Base-by-base conservation (phyloP, 2,329 filamentous ascomycete species). In the Fusarium secorum region DNA sequence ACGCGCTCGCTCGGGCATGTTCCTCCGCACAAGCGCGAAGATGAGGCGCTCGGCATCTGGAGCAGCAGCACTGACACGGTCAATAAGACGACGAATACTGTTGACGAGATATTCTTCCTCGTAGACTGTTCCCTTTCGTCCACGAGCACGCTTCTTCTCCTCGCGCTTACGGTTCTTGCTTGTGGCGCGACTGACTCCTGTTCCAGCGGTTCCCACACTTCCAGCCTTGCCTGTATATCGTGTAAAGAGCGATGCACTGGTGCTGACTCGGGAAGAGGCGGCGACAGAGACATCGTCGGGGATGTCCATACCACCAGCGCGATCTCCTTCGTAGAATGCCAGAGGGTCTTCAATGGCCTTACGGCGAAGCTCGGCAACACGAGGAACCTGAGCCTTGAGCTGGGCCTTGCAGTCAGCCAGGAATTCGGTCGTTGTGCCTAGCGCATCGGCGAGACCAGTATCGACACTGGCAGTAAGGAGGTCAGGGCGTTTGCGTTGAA, bases 31-130 rank as follows among this genome's bases (percentile, higher is more conserved):
- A 63, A 98, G 83, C 0, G 92, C 94, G 71, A 92, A 90, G 1
- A 97, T 87, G 11, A 98, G 85, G 20, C 90, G 83, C 76, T 89
- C 87, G 1, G 93, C 88, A 79, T 99, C 96, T 2, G 88, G 86
- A 54, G 90, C 87, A 5, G 91, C 87, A 26, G 85, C 85, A 79
- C 95, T 94, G 26, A 97, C 89, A 38, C 95, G 87, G 79, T 97
- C 94, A 18, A 97, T 88, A 36, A 99, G 85, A 28, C 96, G 86
- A 17, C 91, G 88, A 38, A 98, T 90, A 73, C 91, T 95, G 79
- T 95, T 96, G 64, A 97, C 91, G 9, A 99, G 88, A 80, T 99
- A 99, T 81, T 98, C 96, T 78, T 98, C 95, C 80, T 99, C 96
- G 80, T 99, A 99, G 9, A 99, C 93, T 20, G 93, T 97, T 15